Evolutionary conservation across 805 yeast genomes (phyloP), one percentile per base, ranked within the genome.

Genomic region (Cyberlindnera suaveolens): DNA sequence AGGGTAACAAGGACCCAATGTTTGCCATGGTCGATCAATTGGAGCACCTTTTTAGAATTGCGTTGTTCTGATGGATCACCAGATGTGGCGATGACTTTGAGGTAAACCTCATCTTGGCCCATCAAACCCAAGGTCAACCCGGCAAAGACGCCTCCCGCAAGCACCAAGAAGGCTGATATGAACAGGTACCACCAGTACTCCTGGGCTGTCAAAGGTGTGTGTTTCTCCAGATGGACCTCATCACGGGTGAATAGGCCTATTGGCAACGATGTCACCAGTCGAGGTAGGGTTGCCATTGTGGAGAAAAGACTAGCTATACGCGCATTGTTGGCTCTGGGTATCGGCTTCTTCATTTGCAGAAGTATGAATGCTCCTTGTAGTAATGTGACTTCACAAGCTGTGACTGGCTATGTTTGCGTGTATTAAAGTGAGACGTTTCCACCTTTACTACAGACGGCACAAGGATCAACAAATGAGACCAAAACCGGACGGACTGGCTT

Each of bases 81-180:
- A n/a, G 89, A 78, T 37, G 84, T 78, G 42, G 89, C 81, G 48
- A 91, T 83, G 11, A 91, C 99, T 63, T 87, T 91, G 48, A 91
- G 71, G 56, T 90, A 87, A 19, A 91, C 91, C 63, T 91, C 98
- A 63, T 91, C 98, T 64, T 91, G 98, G 52, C 98, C 98, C 99
- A 91, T 91, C 10, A 91, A 74, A 3, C 93, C 98, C 39, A 91
- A 70, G n/a, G 99, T 93, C 35, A 91, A 71, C 7, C 95, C 96
- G 5, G 96, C 95, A 71, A 87, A 87, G n/a, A 85, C 80, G 52
- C 96, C 96, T 45, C 96, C 96, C 4, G 84, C 68, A 31, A 87
- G 56, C 1, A 86, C 95, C 19, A 86, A 68, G 18, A 68, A 50
- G 6, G 74, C 71, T 1, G 93, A 82, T 13, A 82, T 67, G 39